These are phyloP conservation scores for Aspergillus egyptiacus DNA, from an alignment of 495 filamentous ascomycete genomes.

Conservation along the genomic window DNA sequence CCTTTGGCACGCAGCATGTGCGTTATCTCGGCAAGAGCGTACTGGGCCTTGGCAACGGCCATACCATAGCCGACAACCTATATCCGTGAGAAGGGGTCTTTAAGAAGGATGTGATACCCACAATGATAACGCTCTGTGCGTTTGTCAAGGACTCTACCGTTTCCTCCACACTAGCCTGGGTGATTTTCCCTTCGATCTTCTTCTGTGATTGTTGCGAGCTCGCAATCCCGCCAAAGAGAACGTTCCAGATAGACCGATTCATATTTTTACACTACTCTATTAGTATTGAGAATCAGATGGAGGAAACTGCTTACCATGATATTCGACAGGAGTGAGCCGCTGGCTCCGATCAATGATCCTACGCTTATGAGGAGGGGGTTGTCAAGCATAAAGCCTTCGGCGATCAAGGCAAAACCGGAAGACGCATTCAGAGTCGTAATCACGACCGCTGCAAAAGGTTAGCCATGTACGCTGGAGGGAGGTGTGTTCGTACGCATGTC, in stretches of 20 bases:
- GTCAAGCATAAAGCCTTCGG: slow-evolving; percentile 82
- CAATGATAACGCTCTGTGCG: slow-evolving; percentile 72
- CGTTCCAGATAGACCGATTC: slow-evolving; percentile 75
- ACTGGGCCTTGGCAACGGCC: slow-evolving; percentile 83
- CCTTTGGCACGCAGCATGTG: slow-evolving; percentile 61
- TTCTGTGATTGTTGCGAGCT: slow-evolving; percentile 48
- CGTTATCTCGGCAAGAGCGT: slow-evolving; percentile 74
- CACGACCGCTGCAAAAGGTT: slow-evolving; percentile 50
- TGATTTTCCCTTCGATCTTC: slow-evolving; percentile 66
- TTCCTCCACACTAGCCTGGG: slow-evolving; percentile 67
- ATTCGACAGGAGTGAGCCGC: slow-evolving; percentile 75
- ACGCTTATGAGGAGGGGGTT: slow-evolving; percentile 73
- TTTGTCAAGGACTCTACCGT: slow-evolving; percentile 62
- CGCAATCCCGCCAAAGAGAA: slow-evolving; percentile 72
- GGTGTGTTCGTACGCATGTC: slow-evolving; percentile 56
- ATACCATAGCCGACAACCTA: slow-evolving; percentile 74
- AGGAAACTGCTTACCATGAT: slow-evolving; percentile 53
- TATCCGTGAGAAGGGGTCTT: background rate
- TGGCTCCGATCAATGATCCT: slow-evolving; percentile 74
- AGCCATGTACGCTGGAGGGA: background rate
- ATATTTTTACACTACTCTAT: slow-evolving; percentile 63
- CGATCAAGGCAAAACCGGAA: slow-evolving; percentile 75
- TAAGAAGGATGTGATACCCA: slow-evolving; percentile 4
- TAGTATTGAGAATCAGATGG: background rate
- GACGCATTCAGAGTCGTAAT: slow-evolving; percentile 84